phyloP scores from a whole-genome alignment of 148 eudicot species.

The Beta vulgaris region DNA sequence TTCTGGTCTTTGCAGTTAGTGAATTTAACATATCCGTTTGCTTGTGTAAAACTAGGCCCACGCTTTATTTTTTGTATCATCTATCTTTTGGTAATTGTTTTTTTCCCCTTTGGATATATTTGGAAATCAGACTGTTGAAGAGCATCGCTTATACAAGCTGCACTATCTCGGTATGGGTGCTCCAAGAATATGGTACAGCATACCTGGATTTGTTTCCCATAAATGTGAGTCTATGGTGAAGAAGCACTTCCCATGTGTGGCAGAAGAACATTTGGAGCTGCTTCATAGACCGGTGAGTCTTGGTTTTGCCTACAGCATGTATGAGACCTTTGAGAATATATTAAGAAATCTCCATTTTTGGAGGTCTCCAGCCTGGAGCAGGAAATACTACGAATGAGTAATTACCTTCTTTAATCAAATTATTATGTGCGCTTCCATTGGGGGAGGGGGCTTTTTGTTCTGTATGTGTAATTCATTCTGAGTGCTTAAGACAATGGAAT shows the following conservation, averaged over 20 bases:
- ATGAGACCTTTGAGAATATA: neutral
- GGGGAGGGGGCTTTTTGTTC: neutral
- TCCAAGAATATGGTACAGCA: conserved; percentile 74
- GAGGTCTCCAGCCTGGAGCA: neutral
- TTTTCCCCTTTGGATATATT: conserved; percentile 9
- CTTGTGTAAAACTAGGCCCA: neutral
- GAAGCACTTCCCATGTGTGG: conserved; percentile 41
- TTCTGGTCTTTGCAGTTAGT: neutral
- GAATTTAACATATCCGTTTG: neutral
- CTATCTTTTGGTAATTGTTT: neutral
- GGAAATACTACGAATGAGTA: neutral
- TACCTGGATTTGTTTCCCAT: conserved; percentile 44
- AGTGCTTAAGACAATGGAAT: too few species aligned
- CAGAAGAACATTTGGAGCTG: conserved; percentile 35
- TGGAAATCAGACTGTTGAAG: conserved; percentile 52
- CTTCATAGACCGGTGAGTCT: conserved; percentile 48
- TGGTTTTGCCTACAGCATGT: neutral
- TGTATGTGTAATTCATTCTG: too few species aligned
- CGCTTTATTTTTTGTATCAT: neutral
- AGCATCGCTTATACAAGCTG: conserved; percentile 67
- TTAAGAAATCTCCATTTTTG: neutral
- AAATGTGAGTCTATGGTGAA: conserved; percentile 53
- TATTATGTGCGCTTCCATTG: neutral
- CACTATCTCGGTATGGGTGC: conserved; percentile 59
- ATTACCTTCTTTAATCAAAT: neutral